Conservation (phyloP, 495 filamentous ascomycete genomes). For the Filosporella fistucella region DNA sequence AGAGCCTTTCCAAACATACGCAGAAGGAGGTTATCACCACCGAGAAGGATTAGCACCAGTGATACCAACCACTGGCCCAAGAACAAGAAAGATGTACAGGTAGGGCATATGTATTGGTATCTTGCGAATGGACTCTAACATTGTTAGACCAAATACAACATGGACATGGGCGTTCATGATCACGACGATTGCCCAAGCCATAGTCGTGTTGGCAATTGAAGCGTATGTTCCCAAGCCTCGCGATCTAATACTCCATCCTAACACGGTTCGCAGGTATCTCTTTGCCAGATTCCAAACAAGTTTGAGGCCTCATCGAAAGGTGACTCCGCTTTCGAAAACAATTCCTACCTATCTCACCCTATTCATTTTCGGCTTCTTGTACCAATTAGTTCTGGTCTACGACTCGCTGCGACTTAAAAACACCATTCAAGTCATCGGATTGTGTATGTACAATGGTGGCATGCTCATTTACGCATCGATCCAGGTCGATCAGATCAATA, state of each 20-base stretch:
- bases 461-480: conserved; percentile 89
- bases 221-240: conserved; percentile 53
- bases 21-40: conserved; percentile 45
- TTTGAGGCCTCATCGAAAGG: conserved; percentile 24
- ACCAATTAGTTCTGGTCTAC: conserved; percentile 82
- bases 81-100: conserved; percentile 23
- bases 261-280: conserved; percentile 44
- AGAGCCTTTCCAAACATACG: conserved; percentile 35
- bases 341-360: conserved; percentile 88
- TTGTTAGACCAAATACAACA: conserved; percentile 38
- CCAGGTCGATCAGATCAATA: conserved; percentile 81
- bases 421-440: conserved; percentile 95
- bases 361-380: conserved; percentile 96
- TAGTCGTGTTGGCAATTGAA: conserved; percentile 77
- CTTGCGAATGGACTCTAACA: conserved; percentile 1
- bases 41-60: conserved; percentile 47
- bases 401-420: conserved; percentile 94
- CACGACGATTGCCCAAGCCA: conserved; percentile 68
- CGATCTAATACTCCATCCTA: background rate
- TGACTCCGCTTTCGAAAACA: conserved; percentile 50
- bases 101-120: background rate
- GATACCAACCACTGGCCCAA: conserved; percentile 19
- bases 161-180: conserved; percentile 89
- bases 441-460: conserved; percentile 87
- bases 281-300: conserved; percentile 63